A percentile compares a stretch with the other conserved stretches of the same genome.
phyloP scores from a whole-genome alignment of 495 filamentous ascomycete species.

The Endocarpon pusillum region DNA sequence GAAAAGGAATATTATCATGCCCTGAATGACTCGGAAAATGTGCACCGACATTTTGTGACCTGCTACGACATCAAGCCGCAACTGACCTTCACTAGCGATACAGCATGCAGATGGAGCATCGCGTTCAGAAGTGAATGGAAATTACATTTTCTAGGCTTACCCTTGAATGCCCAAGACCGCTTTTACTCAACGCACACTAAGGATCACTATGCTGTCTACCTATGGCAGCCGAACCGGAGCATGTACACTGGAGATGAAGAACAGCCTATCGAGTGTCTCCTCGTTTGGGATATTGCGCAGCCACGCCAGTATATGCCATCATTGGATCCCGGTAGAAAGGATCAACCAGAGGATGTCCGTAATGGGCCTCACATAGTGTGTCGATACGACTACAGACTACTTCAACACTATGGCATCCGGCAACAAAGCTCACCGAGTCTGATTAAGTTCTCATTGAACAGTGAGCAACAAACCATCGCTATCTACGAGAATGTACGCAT shows the following conservation, averaged over 20 bases:
- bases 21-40: slow-evolving; percentile 37
- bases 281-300: slow-evolving; percentile 50
- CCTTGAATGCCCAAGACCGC: slow-evolving; percentile 38
- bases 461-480: slow-evolving; percentile 21
- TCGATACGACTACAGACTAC: slow-evolving; percentile 35
- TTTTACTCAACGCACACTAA: slow-evolving; percentile 48
- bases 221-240: slow-evolving; percentile 47
- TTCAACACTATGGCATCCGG: slow-evolving; percentile 39
- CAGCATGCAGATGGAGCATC: slow-evolving; percentile 25
- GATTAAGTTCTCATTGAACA: slow-evolving; percentile 35
- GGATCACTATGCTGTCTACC: slow-evolving; percentile 47
- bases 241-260: slow-evolving; percentile 37
- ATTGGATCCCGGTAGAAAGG: slow-evolving; percentile 29
- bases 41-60: slow-evolving; percentile 48
- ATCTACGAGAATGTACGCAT: slow-evolving; percentile 32
- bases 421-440: slow-evolving; percentile 38
- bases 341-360: slow-evolving; percentile 14
- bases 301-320: slow-evolving; percentile 38
- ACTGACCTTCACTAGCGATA: background rate
- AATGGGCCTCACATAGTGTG: slow-evolving; percentile 34
- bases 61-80: slow-evolving; percentile 33
- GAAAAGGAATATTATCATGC: slow-evolving; percentile 39
- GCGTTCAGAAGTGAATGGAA: slow-evolving; percentile 51
- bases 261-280: slow-evolving; percentile 42
- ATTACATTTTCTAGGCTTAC: slow-evolving; percentile 44